phyloP scores from a whole-genome alignment of 129 eudicot species.

The Cynara cardunculus region DNA sequence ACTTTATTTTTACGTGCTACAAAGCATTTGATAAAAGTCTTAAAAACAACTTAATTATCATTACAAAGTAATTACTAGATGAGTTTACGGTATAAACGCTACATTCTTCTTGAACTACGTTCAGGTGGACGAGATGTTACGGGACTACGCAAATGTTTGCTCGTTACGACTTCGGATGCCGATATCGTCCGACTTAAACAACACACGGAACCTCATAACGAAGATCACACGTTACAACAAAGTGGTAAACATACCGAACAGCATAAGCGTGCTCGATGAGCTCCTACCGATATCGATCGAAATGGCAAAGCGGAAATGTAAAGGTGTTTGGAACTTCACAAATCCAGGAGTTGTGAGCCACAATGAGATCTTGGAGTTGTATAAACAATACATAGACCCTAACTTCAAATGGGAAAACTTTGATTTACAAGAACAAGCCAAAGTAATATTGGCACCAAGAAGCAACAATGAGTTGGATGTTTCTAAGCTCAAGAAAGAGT shows the following conservation, averaged over 20 bases:
- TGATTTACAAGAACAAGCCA: constrained; percentile 38
- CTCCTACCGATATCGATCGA: constrained; percentile 39
- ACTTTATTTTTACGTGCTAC: background rate
- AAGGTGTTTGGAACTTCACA: constrained; percentile 48
- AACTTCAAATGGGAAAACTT: constrained; percentile 36
- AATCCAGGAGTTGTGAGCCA: constrained; percentile 44
- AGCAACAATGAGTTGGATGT: constrained; percentile 45
- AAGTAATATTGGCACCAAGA: constrained; percentile 43
- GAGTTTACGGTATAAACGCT: background rate
- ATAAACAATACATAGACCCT: constrained; percentile 30
- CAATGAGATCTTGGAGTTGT: constrained; percentile 39
- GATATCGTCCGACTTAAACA: constrained; percentile 37
- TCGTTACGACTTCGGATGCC: constrained; percentile 38
- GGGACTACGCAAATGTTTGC: constrained; percentile 33
- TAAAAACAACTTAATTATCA: too few relatives aligned
- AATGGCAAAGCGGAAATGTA: constrained; percentile 38
- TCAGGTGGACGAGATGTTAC: constrained; percentile 41
- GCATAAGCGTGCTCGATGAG: constrained; percentile 36
- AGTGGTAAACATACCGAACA: constrained; percentile 44
- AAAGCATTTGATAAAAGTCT: background rate
- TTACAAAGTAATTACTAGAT: background rate
- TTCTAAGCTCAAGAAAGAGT: constrained; percentile 47
- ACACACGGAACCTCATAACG: constrained; percentile 38
- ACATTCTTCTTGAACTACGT: background rate
- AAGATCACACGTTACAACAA: constrained; percentile 40